phyloP scores from a whole-genome alignment of 345 rosid genomes.

The Rubroshorea leprosula region DNA sequence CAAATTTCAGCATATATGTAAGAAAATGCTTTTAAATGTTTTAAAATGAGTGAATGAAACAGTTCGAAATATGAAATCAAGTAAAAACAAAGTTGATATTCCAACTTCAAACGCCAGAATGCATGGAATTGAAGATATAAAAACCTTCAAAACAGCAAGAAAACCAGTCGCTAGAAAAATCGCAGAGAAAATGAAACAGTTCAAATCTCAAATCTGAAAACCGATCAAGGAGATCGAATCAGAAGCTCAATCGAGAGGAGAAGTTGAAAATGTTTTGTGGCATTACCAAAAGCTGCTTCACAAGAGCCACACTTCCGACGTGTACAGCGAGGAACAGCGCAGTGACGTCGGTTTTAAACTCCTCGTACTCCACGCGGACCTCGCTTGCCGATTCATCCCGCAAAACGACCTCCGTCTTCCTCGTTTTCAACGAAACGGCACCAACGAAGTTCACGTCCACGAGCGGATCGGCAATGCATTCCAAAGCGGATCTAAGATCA shows the following conservation, averaged over 20 bases:
- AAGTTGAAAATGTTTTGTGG: not conserved
- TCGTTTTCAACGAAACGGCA: conserved; percentile 60
- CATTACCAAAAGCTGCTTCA: conserved; percentile 52
- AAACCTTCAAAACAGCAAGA: too few relatives aligned
- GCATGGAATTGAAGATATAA: too few relatives aligned
- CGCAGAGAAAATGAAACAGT: too few relatives aligned
- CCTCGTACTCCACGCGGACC: conserved; percentile 44
- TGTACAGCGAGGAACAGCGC: conserved; percentile 62
- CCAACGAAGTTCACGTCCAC: conserved; percentile 89
- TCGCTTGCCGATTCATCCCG: conserved; percentile 56
- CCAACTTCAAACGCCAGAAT: too few relatives aligned
- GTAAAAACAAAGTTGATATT: too few relatives aligned
- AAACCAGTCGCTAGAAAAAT: too few relatives aligned
- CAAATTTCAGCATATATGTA: too few relatives aligned
- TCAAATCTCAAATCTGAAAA: conserved; percentile 4
- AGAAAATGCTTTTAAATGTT: too few relatives aligned
- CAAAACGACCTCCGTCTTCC: conserved; percentile 64
- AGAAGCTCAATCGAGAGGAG: not conserved
- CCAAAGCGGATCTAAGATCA: conserved; percentile 55
- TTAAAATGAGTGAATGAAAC: too few relatives aligned
- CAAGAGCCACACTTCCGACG: conserved; percentile 45
- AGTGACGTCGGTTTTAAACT: conserved; percentile 61
- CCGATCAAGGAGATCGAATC: not conserved
- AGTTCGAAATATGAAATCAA: too few relatives aligned
- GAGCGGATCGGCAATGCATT: conserved; percentile 58